phyloP scores from a whole-genome alignment of 2,329 filamentous ascomycete species.

The Hypoxylon sp. region DNA sequence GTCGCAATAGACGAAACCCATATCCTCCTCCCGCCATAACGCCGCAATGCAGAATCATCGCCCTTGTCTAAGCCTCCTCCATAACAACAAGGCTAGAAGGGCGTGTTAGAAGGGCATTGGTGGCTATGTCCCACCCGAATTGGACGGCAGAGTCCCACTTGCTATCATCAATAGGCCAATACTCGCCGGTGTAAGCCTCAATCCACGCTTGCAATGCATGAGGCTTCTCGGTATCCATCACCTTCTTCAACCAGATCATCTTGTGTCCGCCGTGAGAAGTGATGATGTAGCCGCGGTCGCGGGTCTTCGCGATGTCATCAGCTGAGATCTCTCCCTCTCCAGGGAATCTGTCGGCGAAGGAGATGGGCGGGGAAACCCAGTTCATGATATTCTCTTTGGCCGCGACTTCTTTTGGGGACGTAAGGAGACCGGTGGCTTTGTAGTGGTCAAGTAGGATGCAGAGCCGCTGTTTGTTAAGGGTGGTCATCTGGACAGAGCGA shows the following conservation, averaged over 20 bases:
- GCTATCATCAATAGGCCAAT: too few species aligned
- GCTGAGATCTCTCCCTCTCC: constrained; percentile 38
- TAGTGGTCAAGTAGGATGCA: constrained; percentile 78
- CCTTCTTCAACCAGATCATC: constrained; percentile 72
- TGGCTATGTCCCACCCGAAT: constrained; percentile 76
- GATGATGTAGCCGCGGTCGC: constrained; percentile 70
- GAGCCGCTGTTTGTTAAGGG: constrained; percentile 87
- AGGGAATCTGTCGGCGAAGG: constrained; percentile 52
- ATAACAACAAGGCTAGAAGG: constrained; percentile 60
- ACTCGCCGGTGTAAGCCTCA: constrained; percentile 54
- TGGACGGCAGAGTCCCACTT: too few species aligned
- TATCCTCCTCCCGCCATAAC: constrained; percentile 20
- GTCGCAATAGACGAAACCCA: too few species aligned
- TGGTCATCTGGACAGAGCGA: constrained; percentile 83
- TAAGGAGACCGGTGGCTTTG: constrained; percentile 60
- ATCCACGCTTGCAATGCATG: constrained; percentile 54
- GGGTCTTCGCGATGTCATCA: constrained; percentile 63
- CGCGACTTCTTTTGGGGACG: constrained; percentile 74
- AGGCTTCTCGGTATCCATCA: constrained; percentile 57
- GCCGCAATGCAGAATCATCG: constrained; percentile 39
- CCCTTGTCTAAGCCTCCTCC: constrained; percentile 42
- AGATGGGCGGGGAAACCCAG: constrained; percentile 60
- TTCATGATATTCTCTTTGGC: constrained; percentile 74
- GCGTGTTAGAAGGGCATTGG: constrained; percentile 74
- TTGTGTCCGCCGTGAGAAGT: constrained; percentile 62